Base-by-base conservation (phyloP, 371 early-diverging fungal species). In the Choanephora cucurbitarum region DNA sequence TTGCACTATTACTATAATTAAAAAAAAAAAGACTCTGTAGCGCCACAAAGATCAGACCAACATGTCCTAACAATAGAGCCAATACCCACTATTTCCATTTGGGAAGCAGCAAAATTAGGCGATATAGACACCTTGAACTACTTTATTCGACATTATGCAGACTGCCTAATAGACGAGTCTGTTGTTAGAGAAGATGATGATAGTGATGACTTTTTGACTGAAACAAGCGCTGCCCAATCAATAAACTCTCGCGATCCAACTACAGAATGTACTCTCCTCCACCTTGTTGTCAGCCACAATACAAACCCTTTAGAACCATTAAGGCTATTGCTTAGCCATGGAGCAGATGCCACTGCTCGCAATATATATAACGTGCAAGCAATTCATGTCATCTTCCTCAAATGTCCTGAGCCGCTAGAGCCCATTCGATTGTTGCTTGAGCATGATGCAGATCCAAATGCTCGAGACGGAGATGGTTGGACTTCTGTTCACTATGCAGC, bases 401-500 rank as follows among this genome's bases (percentile, higher is more conserved):
- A 73, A 44, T 61, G 71, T 49, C 37, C 66, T 28, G 53, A 70
- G 24, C 73, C 79, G 10, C 47, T 88, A 14, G 58, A 85, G 43
- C 62, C 77, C 3, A 49, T 69, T 9, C 18, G 55, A 23, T 24
- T 70, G 8, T 23, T 76, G 15, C 33, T 76, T 1, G 57, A 62
- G 6, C 61, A 75, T 3, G 69, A 67, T 10, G 69, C 77, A 1
- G 58, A 66, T 21, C 81, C 85, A n/a, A 85, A 87, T 49, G 72
- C 80, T 14, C 55, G 67, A 14, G 89, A 90, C 50, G 69, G 71
- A 31, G 87, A 86, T 57, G 86, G 84, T 7, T 89, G 89, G 89
- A 87, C 88, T 8, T 84, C 89, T 0, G 49, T 89, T 32, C 91
- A 90, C 49, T 86, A 84, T 50, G 86, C 86, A 0, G 79, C 81